phyloP scores from a whole-genome alignment of 139 green algal genomes.

The Micromonas pusilla region DNA sequence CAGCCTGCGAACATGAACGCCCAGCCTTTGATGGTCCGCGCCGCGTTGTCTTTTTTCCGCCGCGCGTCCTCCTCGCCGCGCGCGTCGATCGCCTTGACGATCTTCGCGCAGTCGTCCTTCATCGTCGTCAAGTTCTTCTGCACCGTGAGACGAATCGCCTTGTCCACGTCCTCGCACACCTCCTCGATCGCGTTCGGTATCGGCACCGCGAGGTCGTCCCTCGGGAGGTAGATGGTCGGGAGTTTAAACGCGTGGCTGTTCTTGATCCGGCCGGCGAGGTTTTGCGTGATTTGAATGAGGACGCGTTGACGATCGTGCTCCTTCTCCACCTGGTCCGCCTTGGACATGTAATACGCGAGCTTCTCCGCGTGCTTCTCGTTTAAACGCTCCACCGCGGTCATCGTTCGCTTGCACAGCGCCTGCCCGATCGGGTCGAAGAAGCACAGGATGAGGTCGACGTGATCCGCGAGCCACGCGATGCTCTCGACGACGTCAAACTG shows the following conservation, averaged over 20 bases:
- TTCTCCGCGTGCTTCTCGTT: slow-evolving; percentile 61
- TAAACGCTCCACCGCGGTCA: slow-evolving; percentile 58
- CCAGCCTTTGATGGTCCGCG: not conserved
- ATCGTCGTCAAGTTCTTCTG: slow-evolving; percentile 55
- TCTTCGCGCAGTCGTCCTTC: slow-evolving; percentile 50
- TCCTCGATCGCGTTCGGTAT: slow-evolving; percentile 67
- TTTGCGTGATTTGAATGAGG: slow-evolving; percentile 57
- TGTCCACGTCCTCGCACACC: slow-evolving; percentile 57
- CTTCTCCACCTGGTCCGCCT: slow-evolving; percentile 59
- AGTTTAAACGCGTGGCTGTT: slow-evolving; percentile 65
- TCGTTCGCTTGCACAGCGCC: slow-evolving; percentile 57
- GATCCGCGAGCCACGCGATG: slow-evolving; percentile 56
- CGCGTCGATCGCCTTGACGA: slow-evolving; percentile 34
- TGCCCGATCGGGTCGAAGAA: slow-evolving; percentile 69
- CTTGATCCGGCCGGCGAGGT: slow-evolving; percentile 40
- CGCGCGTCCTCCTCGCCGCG: not conserved
- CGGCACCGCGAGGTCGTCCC: slow-evolving; percentile 47
- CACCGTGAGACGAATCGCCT: slow-evolving; percentile 53
- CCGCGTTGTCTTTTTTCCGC: slow-evolving; percentile 4
- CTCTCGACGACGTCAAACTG: slow-evolving; percentile 56
- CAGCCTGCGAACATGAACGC: not conserved
- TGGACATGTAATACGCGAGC: slow-evolving; percentile 70
- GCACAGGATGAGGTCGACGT: slow-evolving; percentile 55
- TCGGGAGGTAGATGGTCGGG: slow-evolving; percentile 42
- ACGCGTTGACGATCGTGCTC: slow-evolving; percentile 50